Evolutionary conservation across 331 rosid genomes (phyloP), one percentile per base, ranked within the genome.

Genomic region (Rosa hybrid): DNA sequence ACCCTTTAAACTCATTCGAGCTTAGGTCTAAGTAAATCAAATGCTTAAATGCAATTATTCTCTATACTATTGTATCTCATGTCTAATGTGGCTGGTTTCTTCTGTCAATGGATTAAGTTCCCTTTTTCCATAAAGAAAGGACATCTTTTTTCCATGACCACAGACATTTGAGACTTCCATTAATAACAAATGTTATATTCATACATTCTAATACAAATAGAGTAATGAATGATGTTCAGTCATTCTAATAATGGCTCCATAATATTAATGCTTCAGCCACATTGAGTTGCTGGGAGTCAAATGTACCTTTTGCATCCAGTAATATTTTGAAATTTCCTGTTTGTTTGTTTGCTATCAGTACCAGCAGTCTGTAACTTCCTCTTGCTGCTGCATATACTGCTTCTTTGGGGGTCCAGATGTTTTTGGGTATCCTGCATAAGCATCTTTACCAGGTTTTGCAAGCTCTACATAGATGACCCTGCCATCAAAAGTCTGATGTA

Each of bases 361-460:
- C 98, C 98, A 94, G 83, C 94, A 94, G 83, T 94, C 98, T 39
- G 79, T 88, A 54, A 79, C 95, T 71, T 94, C 97, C 72, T 76
- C 96, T 78, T 79, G 88, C 67, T 56, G 87, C 39, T 77, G 86
- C 57, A 86, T 62, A 79, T 76, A 86, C 83, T 68, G 90, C 86
- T 85, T 82, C 82, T 79, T 88, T 41, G 94, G 98, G 42, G 95
- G 97, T 41, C 98, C 98, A 12, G 92, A 73, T 72, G 97, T 80
- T 84, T 38, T 86, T 8, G 84, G 90, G 72, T 69, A 78, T 79
- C 74, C 86, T 63, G 81, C 80, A 53, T 84, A 84, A 72, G 86
- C 86, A 57, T 80, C 87, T 78, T 84, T 77, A 18, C 89, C 87
- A 0, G 90, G 89, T 87, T 80, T 94, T 72, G 92, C 98, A 74